Conservation (phyloP, 208 protist species). For the Leishmania gerbilli region DNA sequence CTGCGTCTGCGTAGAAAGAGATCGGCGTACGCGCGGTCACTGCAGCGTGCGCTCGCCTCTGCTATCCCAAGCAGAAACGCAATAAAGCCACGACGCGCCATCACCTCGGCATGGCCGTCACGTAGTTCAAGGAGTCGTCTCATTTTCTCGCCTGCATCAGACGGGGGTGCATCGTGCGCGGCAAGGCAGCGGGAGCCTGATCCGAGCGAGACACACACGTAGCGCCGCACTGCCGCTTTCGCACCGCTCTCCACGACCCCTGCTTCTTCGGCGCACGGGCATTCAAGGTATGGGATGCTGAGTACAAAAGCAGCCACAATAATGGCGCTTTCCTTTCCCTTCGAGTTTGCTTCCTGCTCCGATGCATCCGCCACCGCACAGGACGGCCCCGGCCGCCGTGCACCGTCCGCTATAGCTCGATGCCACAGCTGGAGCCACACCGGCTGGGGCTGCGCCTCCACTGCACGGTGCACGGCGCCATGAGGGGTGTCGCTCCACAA, state of each 20-base stretch:
- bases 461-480: slow-evolving; percentile 21
- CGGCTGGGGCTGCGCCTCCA: slow-evolving; percentile 18
- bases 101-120: slow-evolving; percentile 89
- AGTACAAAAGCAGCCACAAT: slow-evolving; percentile 63
- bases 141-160: background rate
- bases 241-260: background rate
- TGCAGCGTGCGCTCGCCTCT: slow-evolving; percentile 1
- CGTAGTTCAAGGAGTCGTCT: slow-evolving; percentile 37
- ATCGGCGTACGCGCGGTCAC: background rate
- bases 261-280: background rate
- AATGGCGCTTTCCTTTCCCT: slow-evolving; percentile 4
- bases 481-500: slow-evolving; percentile 21
- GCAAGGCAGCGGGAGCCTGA: slow-evolving; percentile 78
- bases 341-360: background rate
- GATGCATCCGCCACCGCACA: background rate
- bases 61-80: slow-evolving; percentile 64
- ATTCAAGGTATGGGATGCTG: slow-evolving; percentile 22
- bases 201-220: slow-evolving; percentile 78
- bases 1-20: slow-evolving; percentile 8
- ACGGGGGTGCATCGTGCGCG: slow-evolving; percentile 11
- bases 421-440: slow-evolving; percentile 18
- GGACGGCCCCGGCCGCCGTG: background rate
- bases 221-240: slow-evolving; percentile 22
- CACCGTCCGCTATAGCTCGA: slow-evolving; percentile 3
- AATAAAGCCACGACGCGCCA: slow-evolving; percentile 77